Evolutionary conservation across 2,329 filamentous ascomycete genomes (phyloP).

Genomic region (Trichoderma afroharzianum): DNA sequence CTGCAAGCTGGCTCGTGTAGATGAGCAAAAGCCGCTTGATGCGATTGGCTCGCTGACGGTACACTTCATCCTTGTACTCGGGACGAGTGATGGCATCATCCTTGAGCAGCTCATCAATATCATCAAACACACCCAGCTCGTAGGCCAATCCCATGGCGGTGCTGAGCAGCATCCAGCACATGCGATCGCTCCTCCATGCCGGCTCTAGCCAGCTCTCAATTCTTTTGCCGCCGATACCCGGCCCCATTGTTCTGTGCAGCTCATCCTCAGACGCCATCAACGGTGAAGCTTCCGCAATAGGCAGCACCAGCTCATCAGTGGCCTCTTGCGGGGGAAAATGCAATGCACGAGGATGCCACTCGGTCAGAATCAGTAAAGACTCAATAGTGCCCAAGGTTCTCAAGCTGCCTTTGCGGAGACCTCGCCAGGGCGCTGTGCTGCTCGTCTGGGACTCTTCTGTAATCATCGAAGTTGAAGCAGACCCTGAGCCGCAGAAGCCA

Average conservation of each 20-base stretch:
- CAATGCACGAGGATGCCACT: constrained; percentile 93
- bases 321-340: constrained; percentile 86
- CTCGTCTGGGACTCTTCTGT: constrained; percentile 59
- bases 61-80: constrained; percentile 70
- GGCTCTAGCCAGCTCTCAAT: constrained; percentile 97
- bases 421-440: constrained; percentile 66
- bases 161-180: constrained; percentile 97
- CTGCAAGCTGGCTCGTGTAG: constrained; percentile 91
- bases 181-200: constrained; percentile 88
- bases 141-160: constrained; percentile 87
- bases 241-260: constrained; percentile 33
- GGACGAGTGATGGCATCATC: constrained; percentile 57
- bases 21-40: constrained; percentile 84
- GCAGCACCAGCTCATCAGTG: constrained; percentile 64
- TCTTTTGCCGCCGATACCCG: constrained; percentile 72
- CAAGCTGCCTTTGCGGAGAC: constrained; percentile 71
- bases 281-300: constrained; percentile 51
- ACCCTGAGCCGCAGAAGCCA: constrained; percentile 72
- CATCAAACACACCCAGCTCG: constrained; percentile 92
- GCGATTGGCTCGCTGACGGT: constrained; percentile 72
- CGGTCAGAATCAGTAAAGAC: constrained; percentile 87
- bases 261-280: constrained; percentile 38
- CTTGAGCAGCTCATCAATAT: constrained; percentile 68
- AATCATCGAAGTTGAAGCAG: constrained; percentile 34
- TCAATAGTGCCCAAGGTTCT: constrained; percentile 92